These are phyloP conservation scores for Ulmus americana DNA, from an alignment of 331 rosid genomes.

Conservation along the genomic window DNA sequence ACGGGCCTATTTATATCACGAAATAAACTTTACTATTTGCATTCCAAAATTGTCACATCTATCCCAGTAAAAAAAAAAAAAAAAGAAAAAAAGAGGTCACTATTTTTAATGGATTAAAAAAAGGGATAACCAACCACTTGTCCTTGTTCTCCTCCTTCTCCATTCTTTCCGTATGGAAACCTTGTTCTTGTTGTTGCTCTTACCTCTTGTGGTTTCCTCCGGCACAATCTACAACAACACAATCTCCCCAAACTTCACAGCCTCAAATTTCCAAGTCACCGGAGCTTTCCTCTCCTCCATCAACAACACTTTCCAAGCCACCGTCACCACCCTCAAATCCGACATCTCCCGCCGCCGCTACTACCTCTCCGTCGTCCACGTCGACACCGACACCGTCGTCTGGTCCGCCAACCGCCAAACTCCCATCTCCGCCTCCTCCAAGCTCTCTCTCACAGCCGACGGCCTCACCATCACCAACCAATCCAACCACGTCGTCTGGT, in stretches of 20 bases:
- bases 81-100: no score
- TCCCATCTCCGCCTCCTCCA: conserved; percentile 10
- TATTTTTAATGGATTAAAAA: no score
- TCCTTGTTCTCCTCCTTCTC: no score
- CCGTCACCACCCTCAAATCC: not conserved
- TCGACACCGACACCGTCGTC: conserved; percentile 11
- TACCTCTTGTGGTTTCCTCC: not conserved
- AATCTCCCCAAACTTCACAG: conserved; percentile 27
- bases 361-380: conserved; percentile 12
- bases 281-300: conserved; percentile 19
- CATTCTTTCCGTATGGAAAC: not conserved
- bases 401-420: conserved; percentile 16
- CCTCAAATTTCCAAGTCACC: conserved; percentile 3
- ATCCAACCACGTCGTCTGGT: conserved; percentile 6
- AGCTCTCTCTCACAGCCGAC: conserved; percentile 8
- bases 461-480: conserved; percentile 12
- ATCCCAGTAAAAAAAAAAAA: no score
- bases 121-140: no score
- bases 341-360: not conserved
- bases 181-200: not conserved
- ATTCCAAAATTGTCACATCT: no score
- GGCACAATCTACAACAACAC: not conserved
- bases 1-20: no score
- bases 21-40: no score
- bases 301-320: conserved; percentile 20